Evolutionary conservation across 2,329 filamentous ascomycete genomes (phyloP).

Genomic region (Emmonsia crescens): DNA sequence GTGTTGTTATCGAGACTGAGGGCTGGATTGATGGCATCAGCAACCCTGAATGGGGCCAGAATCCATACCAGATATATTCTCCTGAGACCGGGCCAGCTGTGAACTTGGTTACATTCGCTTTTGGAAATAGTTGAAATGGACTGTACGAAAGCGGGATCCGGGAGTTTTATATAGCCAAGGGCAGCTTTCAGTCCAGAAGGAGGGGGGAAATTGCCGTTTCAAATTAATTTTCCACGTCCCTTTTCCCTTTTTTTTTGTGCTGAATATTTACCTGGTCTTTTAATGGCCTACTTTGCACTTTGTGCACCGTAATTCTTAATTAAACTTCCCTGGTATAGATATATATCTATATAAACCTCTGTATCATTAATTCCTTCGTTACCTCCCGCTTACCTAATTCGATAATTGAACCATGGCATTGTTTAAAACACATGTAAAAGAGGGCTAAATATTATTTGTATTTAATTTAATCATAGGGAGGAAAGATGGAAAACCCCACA

Average conservation of each 20-base stretch:
- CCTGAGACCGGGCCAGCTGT: conserved; percentile 30
- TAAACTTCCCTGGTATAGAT: neutral
- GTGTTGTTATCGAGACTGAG: conserved; percentile 82
- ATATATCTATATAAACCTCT: neutral
- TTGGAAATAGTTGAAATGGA: conserved; percentile 27
- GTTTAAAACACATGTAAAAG: neutral
- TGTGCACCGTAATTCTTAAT: neutral
- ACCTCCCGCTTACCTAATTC: neutral
- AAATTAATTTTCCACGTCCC: neutral
- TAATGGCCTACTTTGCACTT: neutral
- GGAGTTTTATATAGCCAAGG: too few species aligned
- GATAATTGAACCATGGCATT: neutral
- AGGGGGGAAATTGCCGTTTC: neutral
- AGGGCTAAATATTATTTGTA: neutral
- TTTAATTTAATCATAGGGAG: neutral
- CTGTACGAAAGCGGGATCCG: neutral
- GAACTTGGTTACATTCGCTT: conserved; percentile 36
- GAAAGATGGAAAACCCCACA: neutral
- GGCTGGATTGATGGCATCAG: conserved; percentile 94
- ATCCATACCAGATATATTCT: conserved; percentile 31
- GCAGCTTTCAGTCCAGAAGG: neutral
- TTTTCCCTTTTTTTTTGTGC: neutral
- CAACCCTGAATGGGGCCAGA: conserved; percentile 73
- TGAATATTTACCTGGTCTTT: neutral
- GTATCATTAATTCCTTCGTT: neutral